Evolutionary conservation across 768 basidiomycete genomes (phyloP), one percentile per base, ranked within the genome.

Genomic region (Russula earlei): DNA sequence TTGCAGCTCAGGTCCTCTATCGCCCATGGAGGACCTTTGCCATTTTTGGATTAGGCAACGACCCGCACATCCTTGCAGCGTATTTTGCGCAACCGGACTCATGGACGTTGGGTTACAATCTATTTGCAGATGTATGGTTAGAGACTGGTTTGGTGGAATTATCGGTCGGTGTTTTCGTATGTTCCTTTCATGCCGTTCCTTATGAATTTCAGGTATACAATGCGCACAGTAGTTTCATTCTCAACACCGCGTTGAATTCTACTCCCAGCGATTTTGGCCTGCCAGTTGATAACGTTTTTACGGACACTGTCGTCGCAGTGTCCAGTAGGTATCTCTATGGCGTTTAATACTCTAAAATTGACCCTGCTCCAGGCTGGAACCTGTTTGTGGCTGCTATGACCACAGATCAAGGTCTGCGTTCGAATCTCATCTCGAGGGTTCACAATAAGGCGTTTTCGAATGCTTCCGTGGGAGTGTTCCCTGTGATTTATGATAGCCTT

Each of bases 21-120:
- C 7, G 17, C 11, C 53, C 56, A 25, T 58, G 57, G 57, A 58
- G 38, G 27, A n/a, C 15, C 22, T 6, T 44, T 7, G 22, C 11
- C 19, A 42, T 56, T 37, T 31, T 52, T 48, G 24, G 60, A 17
- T 20, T 47, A 25, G 8, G 45, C 20, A 44, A 14, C 44, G 78
- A n/a, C n/a, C n/a, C n/a, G n/a, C n/a, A n/a, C n/a, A n/a, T n/a
- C n/a, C n/a, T n/a, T n/a, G n/a, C n/a, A n/a, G n/a, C n/a, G n/a
- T n/a, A n/a, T n/a, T 75, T 57, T 83, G 81, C 81, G 78, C 79
- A 6, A 62, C 82, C 19, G 68, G 77, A 10, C 85, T 85, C 68
- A 84, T 84, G 68, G 63, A n/a, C n/a, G n/a, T n/a, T n/a, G n/a
- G n/a, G n/a, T n/a, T n/a, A n/a, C n/a, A n/a, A n/a, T n/a, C n/a